Evolutionary conservation across 768 basidiomycete genomes (phyloP).

Genomic region (Clitopilus passeckerianus): DNA sequence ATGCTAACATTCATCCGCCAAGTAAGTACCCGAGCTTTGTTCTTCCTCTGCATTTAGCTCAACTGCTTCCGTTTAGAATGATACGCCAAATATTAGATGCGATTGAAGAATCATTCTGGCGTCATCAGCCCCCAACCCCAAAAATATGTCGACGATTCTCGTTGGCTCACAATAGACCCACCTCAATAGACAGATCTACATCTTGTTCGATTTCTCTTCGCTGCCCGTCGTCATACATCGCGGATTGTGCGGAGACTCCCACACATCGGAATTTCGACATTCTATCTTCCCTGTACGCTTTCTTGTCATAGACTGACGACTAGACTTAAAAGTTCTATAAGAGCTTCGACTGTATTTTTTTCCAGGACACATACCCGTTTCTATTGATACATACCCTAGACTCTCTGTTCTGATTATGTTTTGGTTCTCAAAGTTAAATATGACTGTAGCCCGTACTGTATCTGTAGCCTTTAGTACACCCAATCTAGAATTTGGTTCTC

Average conservation of each 20-base stretch:
- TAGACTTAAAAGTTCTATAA: background rate
- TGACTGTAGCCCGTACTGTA: background rate
- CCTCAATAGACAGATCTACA: background rate
- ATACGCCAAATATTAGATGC: constrained; percentile 29
- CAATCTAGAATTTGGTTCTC: background rate
- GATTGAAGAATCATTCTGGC: background rate
- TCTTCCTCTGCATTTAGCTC: constrained; percentile 4
- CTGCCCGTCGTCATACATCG: background rate
- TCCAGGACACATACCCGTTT: background rate
- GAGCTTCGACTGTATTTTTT: background rate
- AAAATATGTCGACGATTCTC: background rate
- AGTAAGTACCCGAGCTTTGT: constrained; percentile 31
- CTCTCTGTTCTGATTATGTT: background rate
- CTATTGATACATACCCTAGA: background rate
- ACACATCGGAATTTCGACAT: background rate
- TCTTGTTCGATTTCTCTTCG: too few species aligned
- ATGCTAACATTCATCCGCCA: constrained; percentile 73
- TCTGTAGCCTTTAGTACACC: background rate
- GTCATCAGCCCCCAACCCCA: background rate
- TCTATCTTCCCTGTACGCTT: background rate
- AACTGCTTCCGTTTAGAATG: constrained; percentile 32
- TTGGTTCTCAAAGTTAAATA: background rate
- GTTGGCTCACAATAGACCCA: background rate
- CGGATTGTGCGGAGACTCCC: background rate
- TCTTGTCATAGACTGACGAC: background rate